phyloP scores from a whole-genome alignment of 1,284 basidiomycete genomes.

The Peniophora sp. region DNA sequence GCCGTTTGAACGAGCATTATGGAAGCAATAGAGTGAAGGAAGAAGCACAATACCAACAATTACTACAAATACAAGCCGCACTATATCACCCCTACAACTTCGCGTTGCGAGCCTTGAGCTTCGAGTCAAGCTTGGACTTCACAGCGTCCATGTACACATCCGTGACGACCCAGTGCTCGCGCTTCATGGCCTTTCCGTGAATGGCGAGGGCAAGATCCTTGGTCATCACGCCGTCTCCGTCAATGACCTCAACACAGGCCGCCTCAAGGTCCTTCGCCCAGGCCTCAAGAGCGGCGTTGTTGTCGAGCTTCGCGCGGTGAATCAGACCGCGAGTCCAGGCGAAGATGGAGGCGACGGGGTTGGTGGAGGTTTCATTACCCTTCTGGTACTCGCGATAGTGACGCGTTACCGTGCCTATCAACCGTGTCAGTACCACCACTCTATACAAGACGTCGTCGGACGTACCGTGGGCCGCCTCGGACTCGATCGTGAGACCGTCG shows the following conservation, averaged over 20 bases:
- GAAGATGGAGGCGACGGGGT: slow-evolving; percentile 97
- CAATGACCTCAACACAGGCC: slow-evolving; percentile 89
- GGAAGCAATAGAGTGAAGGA: no score
- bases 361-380: slow-evolving; percentile 92
- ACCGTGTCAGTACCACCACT: background rate
- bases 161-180: slow-evolving; percentile 92
- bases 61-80: background rate
- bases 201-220: slow-evolving; percentile 96
- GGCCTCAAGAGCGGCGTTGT: slow-evolving; percentile 64
- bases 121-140: slow-evolving; percentile 25
- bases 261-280: slow-evolving; percentile 84
- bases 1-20: no score
- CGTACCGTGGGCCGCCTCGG: slow-evolving; percentile 89
- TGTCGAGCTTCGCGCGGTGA: slow-evolving; percentile 91
- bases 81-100: background rate
- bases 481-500: slow-evolving; percentile 86
- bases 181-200: slow-evolving; percentile 85
- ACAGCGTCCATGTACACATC: slow-evolving; percentile 89
- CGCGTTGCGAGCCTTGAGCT: background rate
- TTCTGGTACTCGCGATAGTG: slow-evolving; percentile 98
- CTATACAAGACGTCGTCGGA: background rate
- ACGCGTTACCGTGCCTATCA: slow-evolving; percentile 72
- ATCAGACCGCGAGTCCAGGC: slow-evolving; percentile 96
- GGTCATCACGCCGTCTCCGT: slow-evolving; percentile 88
- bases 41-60: background rate